phyloP scores from a whole-genome alignment of 2,329 filamentous ascomycete species.

The Arthrobotrys pseudoclavata region DNA sequence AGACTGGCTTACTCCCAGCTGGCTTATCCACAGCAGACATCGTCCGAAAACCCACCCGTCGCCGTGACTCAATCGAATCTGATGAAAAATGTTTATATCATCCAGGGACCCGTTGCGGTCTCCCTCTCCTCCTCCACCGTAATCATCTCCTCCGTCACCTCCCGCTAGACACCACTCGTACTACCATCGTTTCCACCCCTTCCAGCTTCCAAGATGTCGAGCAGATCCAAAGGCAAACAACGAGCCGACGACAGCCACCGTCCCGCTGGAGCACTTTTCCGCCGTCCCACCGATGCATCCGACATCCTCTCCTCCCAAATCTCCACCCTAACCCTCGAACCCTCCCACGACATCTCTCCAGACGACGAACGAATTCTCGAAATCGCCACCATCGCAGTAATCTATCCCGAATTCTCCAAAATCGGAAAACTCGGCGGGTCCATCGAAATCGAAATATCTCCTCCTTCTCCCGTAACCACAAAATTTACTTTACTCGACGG shows the following conservation, averaged over 20 bases:
- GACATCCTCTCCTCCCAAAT: slow-evolving; percentile 49
- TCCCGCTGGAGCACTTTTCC: slow-evolving; percentile 7
- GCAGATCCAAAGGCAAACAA: slow-evolving; percentile 50
- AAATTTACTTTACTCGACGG: slow-evolving; percentile 71
- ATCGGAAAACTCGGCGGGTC: slow-evolving; percentile 70
- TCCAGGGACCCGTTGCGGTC: neutral
- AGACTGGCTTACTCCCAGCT: slow-evolving; percentile 16
- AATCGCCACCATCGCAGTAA: slow-evolving; percentile 74
- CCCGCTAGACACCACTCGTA: neutral
- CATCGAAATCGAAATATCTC: slow-evolving; percentile 62
- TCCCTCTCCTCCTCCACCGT: neutral
- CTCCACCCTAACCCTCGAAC: slow-evolving; percentile 44
- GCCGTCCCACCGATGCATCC: slow-evolving; percentile 29
- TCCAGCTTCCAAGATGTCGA: slow-evolving; percentile 18
- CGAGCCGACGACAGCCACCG: slow-evolving; percentile 24
- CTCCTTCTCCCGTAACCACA: slow-evolving; percentile 60
- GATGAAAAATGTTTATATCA: neutral
- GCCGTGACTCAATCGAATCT: slow-evolving; percentile 38
- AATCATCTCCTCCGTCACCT: neutral
- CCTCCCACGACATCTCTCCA: slow-evolving; percentile 32
- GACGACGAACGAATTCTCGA: slow-evolving; percentile 73
- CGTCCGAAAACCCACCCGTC: slow-evolving; percentile 2
- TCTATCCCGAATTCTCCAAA: slow-evolving; percentile 77
- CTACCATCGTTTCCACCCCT: neutral
- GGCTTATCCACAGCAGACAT: slow-evolving; percentile 11